Evolutionary conservation across 2,329 filamentous ascomycete species (phyloP).

Genomic region (Monilinia polystroma): DNA sequence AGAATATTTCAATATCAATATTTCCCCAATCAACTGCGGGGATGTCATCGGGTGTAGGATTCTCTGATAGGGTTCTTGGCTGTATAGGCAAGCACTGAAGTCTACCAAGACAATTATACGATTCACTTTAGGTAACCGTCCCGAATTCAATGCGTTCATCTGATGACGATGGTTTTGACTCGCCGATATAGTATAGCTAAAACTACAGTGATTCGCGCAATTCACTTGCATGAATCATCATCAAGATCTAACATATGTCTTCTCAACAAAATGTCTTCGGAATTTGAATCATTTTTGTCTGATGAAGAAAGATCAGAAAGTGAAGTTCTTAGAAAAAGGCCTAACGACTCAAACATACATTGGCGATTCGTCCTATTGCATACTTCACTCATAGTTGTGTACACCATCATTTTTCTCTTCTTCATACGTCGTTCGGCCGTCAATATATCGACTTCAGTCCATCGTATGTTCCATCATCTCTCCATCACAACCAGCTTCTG

Average conservation of each 20-base stretch:
- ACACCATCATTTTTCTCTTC: neutral
- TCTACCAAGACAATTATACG: neutral
- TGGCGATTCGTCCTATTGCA: neutral
- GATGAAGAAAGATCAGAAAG: neutral
- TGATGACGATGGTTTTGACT: neutral
- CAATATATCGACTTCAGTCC: neutral
- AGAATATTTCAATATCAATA: neutral
- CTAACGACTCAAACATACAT: too few species aligned
- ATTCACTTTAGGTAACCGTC: neutral
- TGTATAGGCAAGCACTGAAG: neutral
- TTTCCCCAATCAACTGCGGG: neutral
- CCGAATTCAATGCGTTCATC: neutral
- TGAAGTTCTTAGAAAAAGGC: too few species aligned
- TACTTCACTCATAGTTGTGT: neutral
- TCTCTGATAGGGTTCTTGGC: neutral
- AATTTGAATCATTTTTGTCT: constrained; percentile 6
- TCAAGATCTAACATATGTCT: neutral
- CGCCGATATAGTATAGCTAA: neutral
- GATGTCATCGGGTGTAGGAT: neutral
- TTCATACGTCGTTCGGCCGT: neutral
- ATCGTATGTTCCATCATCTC: neutral
- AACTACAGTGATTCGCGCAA: neutral
- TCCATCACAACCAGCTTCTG: neutral
- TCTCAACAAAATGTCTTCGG: constrained; percentile 5
- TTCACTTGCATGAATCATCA: neutral